Base-by-base conservation (phyloP, 208 protist species). In the Herpetomonas samuelpessoai region DNA sequence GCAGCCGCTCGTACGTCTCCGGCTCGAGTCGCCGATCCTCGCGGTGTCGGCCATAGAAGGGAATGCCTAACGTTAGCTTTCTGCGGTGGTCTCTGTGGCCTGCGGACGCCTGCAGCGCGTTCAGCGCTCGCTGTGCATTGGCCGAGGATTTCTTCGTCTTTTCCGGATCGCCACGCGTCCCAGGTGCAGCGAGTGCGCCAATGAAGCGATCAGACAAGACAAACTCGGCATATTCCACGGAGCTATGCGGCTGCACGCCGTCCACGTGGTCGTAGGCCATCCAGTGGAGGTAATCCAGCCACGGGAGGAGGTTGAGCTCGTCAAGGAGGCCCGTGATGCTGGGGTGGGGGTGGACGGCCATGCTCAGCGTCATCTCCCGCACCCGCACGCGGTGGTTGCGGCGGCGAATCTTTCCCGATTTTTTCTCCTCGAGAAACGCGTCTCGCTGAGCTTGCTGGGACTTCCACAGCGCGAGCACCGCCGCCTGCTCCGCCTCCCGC, bases 21-120 rank as follows among this genome's bases (percentile, higher is more conserved):
- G 81, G 69, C 26, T 55, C 53, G 16, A 57, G 57, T n/a, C 52
- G 69, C 27, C 19, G 26, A 38, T 82, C 53, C 26, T 55, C 53
- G 10, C 46, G 54, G 60, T 78, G 61, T 4, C 72, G 74, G 6
- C 73, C 79, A 52, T 88, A 91, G 49, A 88, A 83, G 0, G 80
- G 80, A 12, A 91, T 73, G 22, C 83, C 83, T 27, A 90, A 73
- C 25, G 79, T 86, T 24, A 90, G 62, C 60, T 79, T 83, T 12
- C 46, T 39, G 31, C 59, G 65, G 22, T 68, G 38, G 49, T 74
- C 56, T n/a, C n/a, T n/a, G 26, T 25, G 27, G 19, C n/a, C 16
- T 41, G 38, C 26, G 16, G 26, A 10, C 39, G 39, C 19, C 25
- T 18, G 16, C n/a, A 1, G 14, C 16, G 2, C 18, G 39, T 44